Evolutionary conservation across 2,329 filamentous ascomycete genomes (phyloP).

Genomic region (Lachnellula cervina): DNA sequence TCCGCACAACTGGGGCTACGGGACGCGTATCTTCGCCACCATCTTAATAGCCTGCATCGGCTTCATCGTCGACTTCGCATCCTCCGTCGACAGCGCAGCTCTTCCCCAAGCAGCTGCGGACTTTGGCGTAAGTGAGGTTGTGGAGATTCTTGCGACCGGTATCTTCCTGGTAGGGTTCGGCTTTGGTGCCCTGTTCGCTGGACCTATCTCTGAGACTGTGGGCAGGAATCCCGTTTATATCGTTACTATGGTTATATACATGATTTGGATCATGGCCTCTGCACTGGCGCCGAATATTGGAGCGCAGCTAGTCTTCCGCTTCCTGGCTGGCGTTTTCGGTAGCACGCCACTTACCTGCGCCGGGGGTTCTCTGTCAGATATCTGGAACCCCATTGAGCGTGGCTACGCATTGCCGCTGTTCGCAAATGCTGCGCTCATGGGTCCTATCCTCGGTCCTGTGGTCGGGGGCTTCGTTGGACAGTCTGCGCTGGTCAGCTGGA

Average conservation of each 20-base stretch:
- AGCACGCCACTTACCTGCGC: slow-evolving; percentile 11
- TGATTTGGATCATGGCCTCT: slow-evolving; percentile 42
- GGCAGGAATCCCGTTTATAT: slow-evolving; percentile 40
- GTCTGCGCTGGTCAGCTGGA: slow-evolving; percentile 8
- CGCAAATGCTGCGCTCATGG: slow-evolving; percentile 20
- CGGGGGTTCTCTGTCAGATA: slow-evolving; percentile 34
- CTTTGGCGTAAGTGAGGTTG: slow-evolving; percentile 45
- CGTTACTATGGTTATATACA: slow-evolving; percentile 37
- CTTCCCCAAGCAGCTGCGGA: slow-evolving; percentile 40
- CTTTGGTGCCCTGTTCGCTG: slow-evolving; percentile 34
- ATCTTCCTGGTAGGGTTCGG: slow-evolving; percentile 35
- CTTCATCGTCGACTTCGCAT: slow-evolving; percentile 46
- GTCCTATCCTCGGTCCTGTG: slow-evolving; percentile 16
- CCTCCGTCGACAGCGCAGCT: slow-evolving; percentile 48
- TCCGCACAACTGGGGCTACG: slow-evolving; percentile 36
- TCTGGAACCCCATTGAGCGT: slow-evolving; percentile 30
- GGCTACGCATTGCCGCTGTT: slow-evolving; percentile 28
- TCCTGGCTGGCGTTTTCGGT: slow-evolving; percentile 18
- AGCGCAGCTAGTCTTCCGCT: slow-evolving; percentile 15
- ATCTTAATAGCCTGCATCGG: slow-evolving; percentile 43
- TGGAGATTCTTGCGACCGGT: slow-evolving; percentile 45
- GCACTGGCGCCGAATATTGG: slow-evolving; percentile 30
- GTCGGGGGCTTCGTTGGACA: slow-evolving; percentile 13
- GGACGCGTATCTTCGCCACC: slow-evolving; percentile 35
- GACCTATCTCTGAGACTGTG: slow-evolving; percentile 37